A percentile compares a stretch with the other conserved stretches of the same genome.
phyloP scores from a whole-genome alignment of 2,329 filamentous ascomycete species.

The Stylonectria norvegica region DNA sequence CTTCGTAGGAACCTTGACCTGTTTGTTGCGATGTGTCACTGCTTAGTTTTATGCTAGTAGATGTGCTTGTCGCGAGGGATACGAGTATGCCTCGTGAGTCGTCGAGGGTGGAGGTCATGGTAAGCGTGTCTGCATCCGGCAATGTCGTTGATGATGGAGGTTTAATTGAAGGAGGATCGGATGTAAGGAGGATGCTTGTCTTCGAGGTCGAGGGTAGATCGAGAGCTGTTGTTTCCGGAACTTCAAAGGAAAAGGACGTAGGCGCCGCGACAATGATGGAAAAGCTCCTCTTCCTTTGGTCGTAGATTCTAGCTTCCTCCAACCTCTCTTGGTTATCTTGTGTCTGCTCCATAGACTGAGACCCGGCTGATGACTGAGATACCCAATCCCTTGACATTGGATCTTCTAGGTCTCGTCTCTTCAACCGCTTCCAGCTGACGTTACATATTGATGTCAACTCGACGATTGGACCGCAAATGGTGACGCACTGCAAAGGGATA shows the following conservation, averaged over 20 bases:
- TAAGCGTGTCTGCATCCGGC: conserved; percentile 10
- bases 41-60: conserved; percentile 7
- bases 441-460: conserved; percentile 39
- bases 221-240: conserved; percentile 6
- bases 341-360: not conserved
- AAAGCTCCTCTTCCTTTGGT: conserved; percentile 22
- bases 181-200: conserved; percentile 5
- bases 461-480: conserved; percentile 42
- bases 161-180: conserved; percentile 6
- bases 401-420: conserved; percentile 22
- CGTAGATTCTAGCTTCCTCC: not conserved
- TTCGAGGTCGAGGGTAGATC: conserved; percentile 12
- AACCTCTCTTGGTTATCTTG: not conserved
- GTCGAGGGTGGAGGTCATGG: conserved; percentile 1
- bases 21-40: conserved; percentile 12
- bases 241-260: conserved; percentile 27
- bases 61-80: not conserved
- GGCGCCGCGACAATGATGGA: conserved; percentile 31
- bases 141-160: conserved; percentile 1
- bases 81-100: not conserved
- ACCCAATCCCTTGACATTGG: conserved; percentile 13
- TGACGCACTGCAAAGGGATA: conserved; percentile 38
- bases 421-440: conserved; percentile 24
- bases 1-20: conserved; percentile 15
- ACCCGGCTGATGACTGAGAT: too few relatives aligned